Base-by-base conservation (phyloP, 768 basidiomycete species). In the Tulasnella sp. region DNA sequence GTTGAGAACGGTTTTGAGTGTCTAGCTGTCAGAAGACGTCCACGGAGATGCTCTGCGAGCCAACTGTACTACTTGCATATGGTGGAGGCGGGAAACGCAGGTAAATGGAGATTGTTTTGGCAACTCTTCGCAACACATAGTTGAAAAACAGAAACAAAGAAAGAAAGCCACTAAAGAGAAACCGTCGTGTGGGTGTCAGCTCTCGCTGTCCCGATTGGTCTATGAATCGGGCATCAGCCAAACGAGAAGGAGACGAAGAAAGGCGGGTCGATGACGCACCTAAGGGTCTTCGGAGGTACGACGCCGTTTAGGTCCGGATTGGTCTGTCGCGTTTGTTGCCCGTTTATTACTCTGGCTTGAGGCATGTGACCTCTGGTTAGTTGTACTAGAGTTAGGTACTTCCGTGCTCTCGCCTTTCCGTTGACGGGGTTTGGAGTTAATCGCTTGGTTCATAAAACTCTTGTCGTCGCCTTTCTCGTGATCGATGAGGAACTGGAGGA, bases 381-480 rank as follows among this genome's bases (percentile, higher is more conserved):
- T 75, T 75, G 73, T 75, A 75, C 73, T 41, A 42, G 73, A 37
- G 40, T 20, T 1, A 75, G 73, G 73, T 75, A 75, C 73, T 75
- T 75, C 1, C 5, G 3, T 41, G 73, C 24, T 75, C 20, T 2
- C 4, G 40, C 2, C 40, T 14, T 75, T 12, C 40, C 1, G 31
- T 75, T 75, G 1, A 75, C 73, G 73, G 73, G 31, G 28, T 44
- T 41, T 75, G 1, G 73, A 37, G 73, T 75, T 40, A 41, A 75
- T 75, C 73, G 24, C 22, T 41, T 34, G 31, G 40, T 75, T 41
- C 40, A 75, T 75, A 40, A 75, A 80, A 42, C 44, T 75, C 46
- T 72, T 80, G 28, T 64, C 31, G 60, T 11, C 12, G 37, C 50
- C 48, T 8, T 58, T 44, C 20, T 72, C 41, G 64, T 79, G 78